These are phyloP conservation scores for Solanum appendiculatum DNA, from an alignment of 257 asterid genomes.

Conservation along the genomic window DNA sequence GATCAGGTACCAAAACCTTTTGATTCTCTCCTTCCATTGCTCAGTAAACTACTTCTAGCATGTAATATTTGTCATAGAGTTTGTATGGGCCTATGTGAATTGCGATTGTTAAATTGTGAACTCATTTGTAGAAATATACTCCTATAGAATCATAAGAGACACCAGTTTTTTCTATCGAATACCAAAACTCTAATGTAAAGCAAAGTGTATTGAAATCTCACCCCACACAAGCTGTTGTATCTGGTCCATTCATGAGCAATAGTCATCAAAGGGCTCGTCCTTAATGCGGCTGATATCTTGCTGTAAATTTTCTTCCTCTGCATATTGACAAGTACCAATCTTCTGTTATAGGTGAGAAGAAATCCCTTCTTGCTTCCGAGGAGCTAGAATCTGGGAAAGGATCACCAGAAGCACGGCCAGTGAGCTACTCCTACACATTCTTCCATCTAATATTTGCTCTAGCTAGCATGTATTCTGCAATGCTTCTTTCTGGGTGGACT, in stretches of 20 bases:
- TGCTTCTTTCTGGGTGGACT: slow-evolving; percentile 98
- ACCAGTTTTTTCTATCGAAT: neutral
- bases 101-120: neutral
- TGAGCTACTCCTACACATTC: slow-evolving; percentile 83
- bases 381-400: slow-evolving; percentile 73
- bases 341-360: slow-evolving; percentile 38
- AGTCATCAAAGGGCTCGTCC: neutral
- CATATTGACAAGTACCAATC: neutral
- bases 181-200: neutral
- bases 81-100: neutral
- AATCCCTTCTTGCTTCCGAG: slow-evolving; percentile 56
- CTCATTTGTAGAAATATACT: neutral
- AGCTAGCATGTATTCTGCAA: slow-evolving; percentile 97
- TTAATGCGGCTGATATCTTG: neutral
- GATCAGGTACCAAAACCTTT: slow-evolving; percentile 50
- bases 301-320: neutral
- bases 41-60: neutral
- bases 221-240: neutral
- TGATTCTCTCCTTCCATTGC: neutral
- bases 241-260: neutral
- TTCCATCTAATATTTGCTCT: slow-evolving; percentile 92
- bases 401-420: slow-evolving; percentile 48
- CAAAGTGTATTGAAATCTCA: neutral
- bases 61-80: neutral
- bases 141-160: neutral